These are phyloP conservation scores for Neonectria magnoliae DNA, from an alignment of 2,329 filamentous ascomycete genomes.

Conservation along the genomic window DNA sequence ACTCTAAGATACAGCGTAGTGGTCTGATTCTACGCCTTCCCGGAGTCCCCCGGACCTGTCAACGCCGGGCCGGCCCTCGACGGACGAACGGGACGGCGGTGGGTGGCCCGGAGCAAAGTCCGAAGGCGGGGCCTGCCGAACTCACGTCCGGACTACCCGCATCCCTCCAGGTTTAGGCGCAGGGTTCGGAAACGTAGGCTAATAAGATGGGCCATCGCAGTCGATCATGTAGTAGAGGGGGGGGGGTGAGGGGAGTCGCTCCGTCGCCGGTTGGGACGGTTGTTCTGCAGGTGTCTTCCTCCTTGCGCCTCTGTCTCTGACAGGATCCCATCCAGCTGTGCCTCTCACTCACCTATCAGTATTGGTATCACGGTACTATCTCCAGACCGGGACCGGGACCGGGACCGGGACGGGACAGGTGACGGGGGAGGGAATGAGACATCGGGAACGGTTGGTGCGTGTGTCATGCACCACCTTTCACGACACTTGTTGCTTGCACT, in stretches of 20 bases:
- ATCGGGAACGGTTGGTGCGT: slow-evolving; percentile 15
- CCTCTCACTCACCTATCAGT: background rate
- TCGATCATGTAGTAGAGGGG: no score
- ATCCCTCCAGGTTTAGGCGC: background rate
- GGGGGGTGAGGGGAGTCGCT: background rate
- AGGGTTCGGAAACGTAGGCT: slow-evolving; percentile 17
- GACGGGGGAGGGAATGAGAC: background rate
- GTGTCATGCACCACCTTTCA: background rate
- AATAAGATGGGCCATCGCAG: slow-evolving; percentile 5
- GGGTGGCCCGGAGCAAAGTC: slow-evolving; percentile 10
- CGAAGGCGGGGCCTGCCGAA: slow-evolving; percentile 7
- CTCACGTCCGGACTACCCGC: slow-evolving; percentile 12
- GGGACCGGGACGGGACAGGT: slow-evolving; percentile 14
- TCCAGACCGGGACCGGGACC: slow-evolving; percentile 23
- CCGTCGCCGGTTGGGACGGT: background rate
- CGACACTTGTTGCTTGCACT: background rate
- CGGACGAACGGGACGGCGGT: slow-evolving; percentile 6
- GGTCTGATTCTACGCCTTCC: background rate
- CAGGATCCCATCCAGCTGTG: background rate
- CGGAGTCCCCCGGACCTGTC: slow-evolving; percentile 9
- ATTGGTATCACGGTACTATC: slow-evolving; percentile 12
- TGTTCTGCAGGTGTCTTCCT: no score
- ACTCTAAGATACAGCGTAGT: background rate
- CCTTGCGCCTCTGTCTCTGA: slow-evolving; percentile 16
- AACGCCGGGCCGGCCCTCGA: slow-evolving; percentile 17